These are phyloP conservation scores for Candida dubliniensis DNA, from an alignment of 1,139 yeast species.

Conservation along the genomic window DNA sequence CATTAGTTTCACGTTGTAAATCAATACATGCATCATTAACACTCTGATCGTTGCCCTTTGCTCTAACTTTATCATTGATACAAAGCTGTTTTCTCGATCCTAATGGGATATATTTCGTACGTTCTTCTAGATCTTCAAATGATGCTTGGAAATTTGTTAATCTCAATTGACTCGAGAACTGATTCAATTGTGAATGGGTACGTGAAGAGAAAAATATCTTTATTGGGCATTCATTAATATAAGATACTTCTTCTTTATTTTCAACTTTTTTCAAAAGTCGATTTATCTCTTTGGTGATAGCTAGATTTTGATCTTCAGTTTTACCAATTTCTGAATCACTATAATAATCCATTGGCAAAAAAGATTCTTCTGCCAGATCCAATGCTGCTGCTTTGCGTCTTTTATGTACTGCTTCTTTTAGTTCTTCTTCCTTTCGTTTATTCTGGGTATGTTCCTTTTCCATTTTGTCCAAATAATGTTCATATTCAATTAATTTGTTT, in stretches of 20 bases:
- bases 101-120: constrained; percentile 61
- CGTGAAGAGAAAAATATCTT: constrained; percentile 72
- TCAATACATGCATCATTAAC: constrained; percentile 86
- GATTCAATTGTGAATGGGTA: constrained; percentile 87
- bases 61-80: constrained; percentile 61
- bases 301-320: constrained; percentile 20
- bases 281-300: constrained; percentile 45
- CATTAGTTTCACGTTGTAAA: constrained; percentile 48
- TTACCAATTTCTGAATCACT: constrained; percentile 29
- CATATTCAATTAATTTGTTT: constrained; percentile 39
- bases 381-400: constrained; percentile 1
- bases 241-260: constrained; percentile 17
- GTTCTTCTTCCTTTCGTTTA: constrained; percentile 13
- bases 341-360: constrained; percentile 43
- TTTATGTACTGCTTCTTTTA: constrained; percentile 1
- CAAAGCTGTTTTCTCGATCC: constrained; percentile 89
- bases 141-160: constrained; percentile 68
- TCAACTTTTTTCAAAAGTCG: constrained; percentile 41
- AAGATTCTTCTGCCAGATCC: constrained; percentile 17
- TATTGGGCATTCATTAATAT: constrained; percentile 37
- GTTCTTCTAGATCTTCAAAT: constrained; percentile 36
- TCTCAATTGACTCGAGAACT: constrained; percentile 72
- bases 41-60: constrained; percentile 47
- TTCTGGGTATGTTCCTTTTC: constrained; percentile 18
- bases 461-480: constrained; percentile 33